phyloP scores from a whole-genome alignment of 768 basidiomycete species.

The Termitomyces sp. region DNA sequence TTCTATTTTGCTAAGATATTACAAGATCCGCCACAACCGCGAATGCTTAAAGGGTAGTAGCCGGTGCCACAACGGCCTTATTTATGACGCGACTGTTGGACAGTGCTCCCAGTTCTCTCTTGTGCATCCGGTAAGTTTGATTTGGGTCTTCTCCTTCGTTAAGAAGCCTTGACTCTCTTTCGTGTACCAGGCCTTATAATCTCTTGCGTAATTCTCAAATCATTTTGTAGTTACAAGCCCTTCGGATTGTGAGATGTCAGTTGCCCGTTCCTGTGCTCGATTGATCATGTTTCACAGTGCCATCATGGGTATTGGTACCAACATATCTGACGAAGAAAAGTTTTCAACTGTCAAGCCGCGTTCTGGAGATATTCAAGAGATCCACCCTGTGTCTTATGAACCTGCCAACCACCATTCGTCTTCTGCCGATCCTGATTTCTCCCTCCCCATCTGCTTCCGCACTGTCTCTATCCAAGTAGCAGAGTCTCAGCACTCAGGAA shows the following conservation, averaged over 20 bases:
- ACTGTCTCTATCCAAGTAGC: conserved; percentile 12
- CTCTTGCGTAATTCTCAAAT: neutral
- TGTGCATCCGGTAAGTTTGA: neutral
- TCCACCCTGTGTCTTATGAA: neutral
- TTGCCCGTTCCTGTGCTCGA: neutral
- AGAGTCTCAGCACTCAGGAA: neutral
- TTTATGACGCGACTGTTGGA: neutral
- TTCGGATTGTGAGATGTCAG: neutral
- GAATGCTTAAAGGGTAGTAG: neutral
- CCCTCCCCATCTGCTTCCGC: conserved; percentile 8
- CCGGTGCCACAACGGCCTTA: neutral
- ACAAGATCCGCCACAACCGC: neutral
- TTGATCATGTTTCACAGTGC: neutral
- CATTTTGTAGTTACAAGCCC: too few species aligned
- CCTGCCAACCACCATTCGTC: neutral
- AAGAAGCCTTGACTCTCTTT: neutral
- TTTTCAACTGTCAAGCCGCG: neutral
- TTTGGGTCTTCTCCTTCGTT: too few species aligned
- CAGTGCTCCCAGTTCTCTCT: neutral
- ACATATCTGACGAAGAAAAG: neutral
- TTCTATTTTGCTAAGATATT: neutral
- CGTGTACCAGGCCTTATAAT: neutral
- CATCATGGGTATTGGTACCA: neutral
- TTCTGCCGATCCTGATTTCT: neutral
- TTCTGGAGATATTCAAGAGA: neutral